A percentile compares a stretch with the other conserved stretches of the same genome.
These are phyloP conservation scores for Chlorella ohadii DNA, from an alignment of 139 green algal species.

Conservation along the genomic window DNA sequence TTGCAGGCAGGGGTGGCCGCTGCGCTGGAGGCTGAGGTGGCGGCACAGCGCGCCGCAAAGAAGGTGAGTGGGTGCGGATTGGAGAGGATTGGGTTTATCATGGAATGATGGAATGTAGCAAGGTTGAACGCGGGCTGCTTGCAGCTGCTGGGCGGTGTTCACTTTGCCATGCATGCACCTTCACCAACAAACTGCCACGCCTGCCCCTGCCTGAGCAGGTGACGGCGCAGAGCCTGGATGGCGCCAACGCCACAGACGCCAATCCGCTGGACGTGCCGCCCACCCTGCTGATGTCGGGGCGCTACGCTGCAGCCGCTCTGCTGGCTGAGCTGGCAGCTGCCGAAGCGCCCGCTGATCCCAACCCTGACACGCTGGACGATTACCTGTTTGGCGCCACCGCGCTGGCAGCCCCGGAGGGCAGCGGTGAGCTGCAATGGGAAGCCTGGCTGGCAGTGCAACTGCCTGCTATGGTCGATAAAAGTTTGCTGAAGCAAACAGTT, in stretches of 20 bases:
- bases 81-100: too few species aligned
- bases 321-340: not conserved
- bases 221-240: not conserved
- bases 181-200: too few species aligned
- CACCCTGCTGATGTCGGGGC: conserved; percentile 3
- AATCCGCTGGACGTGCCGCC: conserved; percentile 9
- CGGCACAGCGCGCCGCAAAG: not conserved
- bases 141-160: too few species aligned
- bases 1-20: not conserved
- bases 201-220: not conserved
- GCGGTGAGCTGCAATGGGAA: not conserved
- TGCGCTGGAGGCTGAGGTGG: not conserved
- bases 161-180: too few species aligned
- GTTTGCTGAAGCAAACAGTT: too few species aligned
- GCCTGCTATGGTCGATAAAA: too few species aligned
- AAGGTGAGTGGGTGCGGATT: too few species aligned
- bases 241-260: not conserved
- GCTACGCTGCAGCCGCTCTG: conserved; percentile 6
- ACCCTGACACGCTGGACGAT: conserved; percentile 6
- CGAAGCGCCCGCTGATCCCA: not conserved
- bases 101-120: too few species aligned
- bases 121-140: too few species aligned
- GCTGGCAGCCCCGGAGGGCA: not conserved
- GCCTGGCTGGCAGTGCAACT: too few species aligned
- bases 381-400: not conserved